A percentile compares a stretch with the other conserved stretches of the same genome.
Conservation (phyloP, 176 grass and related monocot genomes). For the Phragmites australis region DNA sequence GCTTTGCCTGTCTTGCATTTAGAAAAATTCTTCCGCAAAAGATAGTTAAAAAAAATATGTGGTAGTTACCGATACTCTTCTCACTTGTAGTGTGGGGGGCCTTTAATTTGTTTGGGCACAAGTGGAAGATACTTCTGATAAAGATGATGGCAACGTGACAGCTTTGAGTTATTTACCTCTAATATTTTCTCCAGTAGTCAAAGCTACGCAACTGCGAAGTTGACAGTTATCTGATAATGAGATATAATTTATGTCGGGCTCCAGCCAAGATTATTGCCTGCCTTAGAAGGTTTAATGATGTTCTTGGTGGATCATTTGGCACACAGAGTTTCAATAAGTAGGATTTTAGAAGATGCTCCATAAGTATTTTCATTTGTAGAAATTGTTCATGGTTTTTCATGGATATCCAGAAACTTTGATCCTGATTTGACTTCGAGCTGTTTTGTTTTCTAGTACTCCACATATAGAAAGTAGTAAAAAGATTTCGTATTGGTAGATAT, state of each 20-base stretch:
- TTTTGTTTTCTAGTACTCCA: neutral
- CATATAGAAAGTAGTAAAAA: neutral
- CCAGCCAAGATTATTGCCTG: neutral
- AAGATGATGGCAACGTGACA: neutral
- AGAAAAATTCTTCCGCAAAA: neutral
- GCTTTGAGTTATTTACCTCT: conserved; percentile 9
- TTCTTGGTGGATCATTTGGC: neutral
- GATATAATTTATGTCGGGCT: too few relatives aligned
- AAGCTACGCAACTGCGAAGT: neutral
- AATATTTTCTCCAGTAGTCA: neutral
- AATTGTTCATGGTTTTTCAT: neutral
- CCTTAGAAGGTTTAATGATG: neutral
- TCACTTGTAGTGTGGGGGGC: neutral
- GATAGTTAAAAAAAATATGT: neutral
- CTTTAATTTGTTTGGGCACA: conserved; percentile 18
- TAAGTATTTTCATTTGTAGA: neutral
- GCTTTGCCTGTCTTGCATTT: neutral
- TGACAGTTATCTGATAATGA: neutral
- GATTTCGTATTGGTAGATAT: neutral
- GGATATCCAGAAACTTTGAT: neutral
- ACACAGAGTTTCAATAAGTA: neutral
- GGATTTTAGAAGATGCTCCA: neutral
- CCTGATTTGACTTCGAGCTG: neutral
- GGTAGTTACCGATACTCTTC: conserved; percentile 20
- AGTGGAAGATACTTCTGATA: neutral